These are phyloP conservation scores for Candida krabiensis DNA, from an alignment of 805 yeast species.

Conservation along the genomic window DNA sequence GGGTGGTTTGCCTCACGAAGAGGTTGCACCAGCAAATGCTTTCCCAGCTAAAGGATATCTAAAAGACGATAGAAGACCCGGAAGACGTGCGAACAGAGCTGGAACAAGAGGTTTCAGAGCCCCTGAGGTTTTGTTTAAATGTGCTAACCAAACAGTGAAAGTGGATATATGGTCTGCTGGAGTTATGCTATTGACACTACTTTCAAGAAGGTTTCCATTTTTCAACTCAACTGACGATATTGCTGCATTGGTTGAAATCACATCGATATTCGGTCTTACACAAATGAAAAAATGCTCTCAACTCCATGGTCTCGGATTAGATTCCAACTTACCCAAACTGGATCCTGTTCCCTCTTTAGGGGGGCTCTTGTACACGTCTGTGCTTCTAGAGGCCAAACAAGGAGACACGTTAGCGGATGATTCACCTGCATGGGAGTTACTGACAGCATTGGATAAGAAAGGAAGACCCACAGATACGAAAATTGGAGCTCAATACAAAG, in stretches of 20 bases:
- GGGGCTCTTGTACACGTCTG: conserved; percentile 43
- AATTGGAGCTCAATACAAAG: conserved; percentile 39
- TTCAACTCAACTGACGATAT: conserved; percentile 92
- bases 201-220: conserved; percentile 84
- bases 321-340: conserved; percentile 56
- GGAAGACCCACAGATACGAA: conserved; percentile 38
- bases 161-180: conserved; percentile 95
- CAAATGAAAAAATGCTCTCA: conserved; percentile 75
- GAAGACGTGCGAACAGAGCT: conserved; percentile 93
- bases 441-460: conserved; percentile 46
- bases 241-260: conserved; percentile 85
- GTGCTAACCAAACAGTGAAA: conserved; percentile 77
- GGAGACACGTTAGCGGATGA: conserved; percentile 66
- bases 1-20: conserved; percentile 34
- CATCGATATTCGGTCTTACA: conserved; percentile 74
- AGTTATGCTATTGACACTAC: conserved; percentile 74
- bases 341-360: conserved; percentile 40
- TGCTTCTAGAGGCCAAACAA: conserved; percentile 45
- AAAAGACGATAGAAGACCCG: conserved; percentile 83
- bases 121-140: conserved; percentile 86
- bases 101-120: conserved; percentile 96
- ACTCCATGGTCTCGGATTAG: conserved; percentile 86
- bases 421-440: conserved; percentile 68
- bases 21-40: conserved; percentile 38
- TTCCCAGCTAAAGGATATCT: conserved; percentile 62